Base-by-base conservation (phyloP, 345 rosid species). In the Brassica cretica region DNA sequence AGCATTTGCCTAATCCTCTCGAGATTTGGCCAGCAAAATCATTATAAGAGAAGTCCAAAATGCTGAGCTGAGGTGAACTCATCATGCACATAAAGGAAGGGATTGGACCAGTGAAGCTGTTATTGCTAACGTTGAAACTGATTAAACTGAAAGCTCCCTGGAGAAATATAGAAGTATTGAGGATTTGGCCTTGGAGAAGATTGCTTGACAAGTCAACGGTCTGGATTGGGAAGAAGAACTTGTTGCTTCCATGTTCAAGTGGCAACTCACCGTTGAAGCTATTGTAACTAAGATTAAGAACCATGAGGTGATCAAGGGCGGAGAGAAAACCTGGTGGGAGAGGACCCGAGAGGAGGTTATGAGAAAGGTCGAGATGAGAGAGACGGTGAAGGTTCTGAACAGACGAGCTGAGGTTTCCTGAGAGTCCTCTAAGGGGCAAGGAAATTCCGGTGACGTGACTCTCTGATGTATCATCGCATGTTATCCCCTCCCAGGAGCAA, bases 401-500 rank as follows among this genome's bases (percentile, higher is more conserved):
- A 68, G 86, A 75, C 1, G 80, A 65, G 3, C 86, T 46, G 30
- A 93, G 74, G 56, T 59, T 75, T 8, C 91, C 91, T 4, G 25
- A 74, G 27, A 93, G 82, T 62, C 83, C 85, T 83, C 81, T 80
- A 41, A 25, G 82, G 5, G 91, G 87, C 15, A 93, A 83, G 78
- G 29, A 79, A 4, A 93, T 85, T 5, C 60, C 72, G 55, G 73
- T 74, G 53, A 93, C 85, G 16, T 87, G 81, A 24, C 80, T 88
- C 51, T 76, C 62, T 0, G 24, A 0, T 3, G 44, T 33, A 5
- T 30, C 64, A 65, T 79, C 85, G 77, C 97, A 91, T 5, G 1
- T 10, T 12, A 93, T 81, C 14, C 96, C 97, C 18, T 91, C 94
- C 93, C 96, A 93, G 14, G 33, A 15, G 76, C 97, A 93, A 75